Evolutionary conservation across 2,329 filamentous ascomycete species (phyloP).

Genomic region (Monosporascus sp.): DNA sequence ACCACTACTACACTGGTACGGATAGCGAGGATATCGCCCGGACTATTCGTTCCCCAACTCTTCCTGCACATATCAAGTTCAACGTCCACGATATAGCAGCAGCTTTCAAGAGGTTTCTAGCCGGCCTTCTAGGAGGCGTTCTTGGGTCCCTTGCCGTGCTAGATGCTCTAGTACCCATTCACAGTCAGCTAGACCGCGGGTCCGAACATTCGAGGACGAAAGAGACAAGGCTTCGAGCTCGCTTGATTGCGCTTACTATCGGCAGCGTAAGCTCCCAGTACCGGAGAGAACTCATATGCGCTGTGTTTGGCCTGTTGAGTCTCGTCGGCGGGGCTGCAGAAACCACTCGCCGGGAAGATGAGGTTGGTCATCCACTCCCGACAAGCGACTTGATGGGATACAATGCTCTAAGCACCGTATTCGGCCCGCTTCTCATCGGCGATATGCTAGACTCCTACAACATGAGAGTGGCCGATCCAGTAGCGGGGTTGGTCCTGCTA

Average conservation of each 20-base stretch:
- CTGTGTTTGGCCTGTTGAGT: conserved; percentile 60
- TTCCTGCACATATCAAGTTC: conserved; percentile 55
- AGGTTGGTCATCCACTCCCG: conserved; percentile 44
- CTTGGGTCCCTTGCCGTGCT: conserved; percentile 58
- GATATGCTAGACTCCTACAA: conserved; percentile 49
- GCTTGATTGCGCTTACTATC: conserved; percentile 61
- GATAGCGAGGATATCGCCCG: conserved; percentile 45
- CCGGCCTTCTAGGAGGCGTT: conserved; percentile 59
- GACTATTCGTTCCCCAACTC: conserved; percentile 53
- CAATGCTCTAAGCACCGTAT: conserved; percentile 55
- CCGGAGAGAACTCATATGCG: conserved; percentile 59
- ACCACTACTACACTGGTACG: conserved; percentile 54
- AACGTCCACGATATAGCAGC: conserved; percentile 62
- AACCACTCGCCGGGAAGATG: conserved; percentile 45
- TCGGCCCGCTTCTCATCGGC: conserved; percentile 59
- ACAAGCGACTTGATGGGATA: conserved; percentile 61
- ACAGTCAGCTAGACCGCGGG: conserved; percentile 48
- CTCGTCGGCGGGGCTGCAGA: conserved; percentile 56
- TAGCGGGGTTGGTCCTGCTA: conserved; percentile 36
- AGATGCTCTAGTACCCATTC: conserved; percentile 56
- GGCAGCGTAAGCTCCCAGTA: conserved; percentile 54
- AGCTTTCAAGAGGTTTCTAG: conserved; percentile 61
- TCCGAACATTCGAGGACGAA: conserved; percentile 48
- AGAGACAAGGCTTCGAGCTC: conserved; percentile 52
- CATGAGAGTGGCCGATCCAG: conserved; percentile 38